Conservation (phyloP, 1,139 yeast species). For the Suzukiozyma palmioleophila region DNA sequence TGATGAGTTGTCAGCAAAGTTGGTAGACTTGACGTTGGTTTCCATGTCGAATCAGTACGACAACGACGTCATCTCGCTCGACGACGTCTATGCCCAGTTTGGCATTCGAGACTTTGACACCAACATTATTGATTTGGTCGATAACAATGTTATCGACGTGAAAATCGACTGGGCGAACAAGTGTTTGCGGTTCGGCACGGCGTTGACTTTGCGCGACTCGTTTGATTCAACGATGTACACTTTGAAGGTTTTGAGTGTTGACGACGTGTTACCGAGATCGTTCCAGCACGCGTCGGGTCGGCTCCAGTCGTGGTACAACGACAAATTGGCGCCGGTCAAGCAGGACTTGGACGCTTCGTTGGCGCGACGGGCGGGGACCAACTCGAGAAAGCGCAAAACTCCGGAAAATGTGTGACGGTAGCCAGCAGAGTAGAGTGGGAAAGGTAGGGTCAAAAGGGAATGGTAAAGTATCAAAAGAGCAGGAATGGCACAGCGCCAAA, state of each 20-base stretch:
- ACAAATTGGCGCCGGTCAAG: slow-evolving; percentile 9
- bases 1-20: slow-evolving; percentile 14
- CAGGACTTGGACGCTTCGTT: slow-evolving; percentile 2
- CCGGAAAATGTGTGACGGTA: slow-evolving; percentile 4
- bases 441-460: too few relatives aligned
- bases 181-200: slow-evolving; percentile 15
- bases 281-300: slow-evolving; percentile 14
- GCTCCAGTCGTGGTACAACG: slow-evolving; percentile 19
- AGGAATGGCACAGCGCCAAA: too few relatives aligned
- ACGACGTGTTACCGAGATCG: slow-evolving; percentile 19
- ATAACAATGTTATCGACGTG: slow-evolving; percentile 20
- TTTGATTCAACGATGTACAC: slow-evolving; percentile 20
- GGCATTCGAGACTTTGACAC: slow-evolving; percentile 13
- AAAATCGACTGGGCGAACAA: slow-evolving; percentile 25
- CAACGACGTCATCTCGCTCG: slow-evolving; percentile 15
- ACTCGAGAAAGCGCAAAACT: slow-evolving; percentile 9
- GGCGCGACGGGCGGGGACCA: not conserved
- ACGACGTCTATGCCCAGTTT: slow-evolving; percentile 15
- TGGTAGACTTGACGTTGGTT: slow-evolving; percentile 26
- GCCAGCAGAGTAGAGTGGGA: too few relatives aligned
- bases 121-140: slow-evolving; percentile 23
- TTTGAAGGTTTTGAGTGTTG: slow-evolving; percentile 17
- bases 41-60: slow-evolving; percentile 22
- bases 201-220: slow-evolving; percentile 25
- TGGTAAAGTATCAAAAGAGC: too few relatives aligned